phyloP scores from a whole-genome alignment of 192 early-diverging fungal species.

The Coemansia aciculifera region DNA sequence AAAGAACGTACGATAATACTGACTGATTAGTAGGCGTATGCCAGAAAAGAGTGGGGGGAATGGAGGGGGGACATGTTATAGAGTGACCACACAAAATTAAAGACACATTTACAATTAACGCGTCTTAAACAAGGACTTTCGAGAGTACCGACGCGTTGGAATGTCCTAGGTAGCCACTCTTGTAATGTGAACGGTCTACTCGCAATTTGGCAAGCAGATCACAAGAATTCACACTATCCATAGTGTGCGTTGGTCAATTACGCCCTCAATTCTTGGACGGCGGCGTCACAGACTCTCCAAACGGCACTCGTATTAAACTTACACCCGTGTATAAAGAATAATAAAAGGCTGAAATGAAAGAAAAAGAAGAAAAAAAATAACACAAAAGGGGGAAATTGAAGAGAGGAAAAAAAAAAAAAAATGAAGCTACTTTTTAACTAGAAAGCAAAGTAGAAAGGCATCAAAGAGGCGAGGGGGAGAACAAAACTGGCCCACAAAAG shows the following conservation, averaged over 20 bases:
- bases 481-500: background rate
- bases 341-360: conserved; percentile 6
- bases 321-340: conserved; percentile 10
- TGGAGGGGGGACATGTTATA: background rate
- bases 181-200: background rate
- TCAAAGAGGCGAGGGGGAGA: background rate
- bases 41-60: background rate
- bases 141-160: background rate
- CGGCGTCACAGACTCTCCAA: background rate
- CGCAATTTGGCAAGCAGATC: conserved; percentile 5
- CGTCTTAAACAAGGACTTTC: background rate
- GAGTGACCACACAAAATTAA: conserved; percentile 13
- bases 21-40: background rate
- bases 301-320: conserved; percentile 9
- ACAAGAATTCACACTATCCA: background rate
- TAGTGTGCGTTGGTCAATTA: background rate
- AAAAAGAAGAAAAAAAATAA: conserved; percentile 5
- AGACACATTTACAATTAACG: background rate
- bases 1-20: conserved; percentile 12
- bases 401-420: background rate
- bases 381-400: conserved; percentile 2
- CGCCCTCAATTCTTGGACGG: background rate
- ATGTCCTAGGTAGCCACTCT: background rate
- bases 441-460: conserved; percentile 14
- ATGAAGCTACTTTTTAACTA: background rate